Base-by-base conservation (phyloP, 805 yeast genomes). In the Vanderwaltozyma tropicalis region DNA sequence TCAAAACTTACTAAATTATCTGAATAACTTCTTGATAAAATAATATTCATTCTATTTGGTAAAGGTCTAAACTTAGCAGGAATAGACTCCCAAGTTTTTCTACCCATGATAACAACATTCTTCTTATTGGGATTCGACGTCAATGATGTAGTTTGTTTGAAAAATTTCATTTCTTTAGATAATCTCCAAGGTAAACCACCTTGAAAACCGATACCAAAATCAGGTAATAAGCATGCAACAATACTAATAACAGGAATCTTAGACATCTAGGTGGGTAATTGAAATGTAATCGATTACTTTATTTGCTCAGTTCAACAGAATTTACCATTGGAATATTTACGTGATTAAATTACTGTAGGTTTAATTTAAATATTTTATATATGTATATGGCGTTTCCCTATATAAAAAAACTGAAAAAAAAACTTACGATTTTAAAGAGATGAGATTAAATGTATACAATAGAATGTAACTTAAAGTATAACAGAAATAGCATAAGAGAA, bases 71-170 rank as follows among this genome's bases (percentile, higher is more conserved):
- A 92, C 54, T 71, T 78, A 1, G 61, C 43, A 0, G 98, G 97
- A 24, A 92, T 88, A 7, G 95, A 83, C 24, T 87, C 92, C 95
- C 96, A 92, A 2, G 97, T 89, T 53, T 78, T 82, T 41, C 96
- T 71, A 12, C 98, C 98, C 98, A 92, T 92, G 3, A 92, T 69
- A 12, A 92, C 97, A 0, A 84, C 94, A 54, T 86, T 85, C 28
- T 46, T 52, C 42, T 60, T 62, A 1, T 41, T 41, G n/a, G 62
- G 55, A 20, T 67, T 58, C 8, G 46, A 47, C 0, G 61, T 58
- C 8, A 49, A 46, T 3, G 77, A 61, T 0, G 98, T 92, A 13
- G 85, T 79, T 41, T 75, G 73, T 43, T 74, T 71, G 65, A 92
- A 92, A 55, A 78, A 92, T 53, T 76, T 75, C 81, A 92, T 84